Base-by-base conservation (phyloP, 352 stramenopile species). In the Pythium angustatum region DNA sequence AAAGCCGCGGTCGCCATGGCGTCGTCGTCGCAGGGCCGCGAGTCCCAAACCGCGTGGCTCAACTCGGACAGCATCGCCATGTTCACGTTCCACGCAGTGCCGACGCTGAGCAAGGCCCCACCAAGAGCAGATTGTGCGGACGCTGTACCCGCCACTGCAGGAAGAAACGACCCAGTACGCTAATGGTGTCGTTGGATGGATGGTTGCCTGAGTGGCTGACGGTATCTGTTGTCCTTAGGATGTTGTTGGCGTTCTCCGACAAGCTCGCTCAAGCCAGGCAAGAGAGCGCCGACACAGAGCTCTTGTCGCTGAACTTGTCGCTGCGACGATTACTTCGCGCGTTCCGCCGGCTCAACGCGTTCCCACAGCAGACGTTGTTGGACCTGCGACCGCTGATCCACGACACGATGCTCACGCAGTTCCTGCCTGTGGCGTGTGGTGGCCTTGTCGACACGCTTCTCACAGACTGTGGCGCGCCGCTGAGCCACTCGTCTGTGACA, bases 31-130 rank as follows among this genome's bases (percentile, higher is more conserved):
- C n/a, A n/a, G n/a, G 76, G 78, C 14, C 77, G 80, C 12, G 74
- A 82, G 14, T 85, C 79, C 2, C 76, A 76, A 4, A 66, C 76
- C 12, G 78, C 75, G 14, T 94, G 85, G 85, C 75, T 94, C 27
- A 87, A 69, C 57, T 90, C 80, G 33, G 85, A 93, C 36, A 92
- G 74, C 38, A 87, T 94, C 26, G 73, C 81, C 17, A 88, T 94
- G 80, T 91, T 94, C 52, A 78, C 72, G 19, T 94, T 92, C 66
- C 82, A 92, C 47, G 44, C 76, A 14, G 55, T 92, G 21, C 71
- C 82, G 8, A 63, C 60, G 28, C 57, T 93, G 19, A 75, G 58
- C 27, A 61, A 59, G 12, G 19, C 12, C n/a, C 1, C 73, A 93
- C 41, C 83, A 75, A 22, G 68, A 85, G 48, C 40, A 84, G 15